These are phyloP conservation scores for Phellinidium pouzarii DNA, from an alignment of 1,284 basidiomycete genomes.

Conservation along the genomic window DNA sequence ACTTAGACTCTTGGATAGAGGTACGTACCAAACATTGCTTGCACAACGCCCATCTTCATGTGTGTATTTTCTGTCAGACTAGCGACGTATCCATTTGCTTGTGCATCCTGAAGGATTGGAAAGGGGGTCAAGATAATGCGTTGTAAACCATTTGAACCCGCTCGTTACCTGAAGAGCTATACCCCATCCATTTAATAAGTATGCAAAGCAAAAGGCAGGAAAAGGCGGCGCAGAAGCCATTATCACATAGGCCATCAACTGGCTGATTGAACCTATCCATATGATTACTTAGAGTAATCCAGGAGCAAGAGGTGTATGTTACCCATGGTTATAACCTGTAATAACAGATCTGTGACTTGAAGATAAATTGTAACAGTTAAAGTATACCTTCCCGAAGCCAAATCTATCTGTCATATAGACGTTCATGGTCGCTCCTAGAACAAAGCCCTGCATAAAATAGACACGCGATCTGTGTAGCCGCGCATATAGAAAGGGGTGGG, in stretches of 20 bases:
- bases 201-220: constrained; percentile 57
- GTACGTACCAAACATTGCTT: constrained; percentile 24
- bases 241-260: constrained; percentile 32
- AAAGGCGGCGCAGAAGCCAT: constrained; percentile 57
- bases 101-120: constrained; percentile 36
- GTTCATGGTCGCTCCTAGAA: constrained; percentile 22
- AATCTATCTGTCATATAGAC: constrained; percentile 28
- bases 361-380: background rate
- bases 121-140: background rate
- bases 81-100: constrained; percentile 52
- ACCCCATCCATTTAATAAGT: constrained; percentile 55
- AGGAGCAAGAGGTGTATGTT: background rate
- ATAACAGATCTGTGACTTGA: constrained; percentile 25
- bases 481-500: background rate
- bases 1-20: background rate
- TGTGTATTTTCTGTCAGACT: constrained; percentile 36
- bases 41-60: constrained; percentile 26
- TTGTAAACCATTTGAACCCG: constrained; percentile 1
- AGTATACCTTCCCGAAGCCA: constrained; percentile 28
- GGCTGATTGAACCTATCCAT: constrained; percentile 23
- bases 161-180: constrained; percentile 42
- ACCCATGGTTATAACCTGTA: constrained; percentile 35
- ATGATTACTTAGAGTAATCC: background rate
- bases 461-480: too few species aligned
- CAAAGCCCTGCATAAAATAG: constrained; percentile 12